These are phyloP conservation scores for Mortierella sp. DNA, from an alignment of 371 early-diverging fungal genomes.

Conservation along the genomic window DNA sequence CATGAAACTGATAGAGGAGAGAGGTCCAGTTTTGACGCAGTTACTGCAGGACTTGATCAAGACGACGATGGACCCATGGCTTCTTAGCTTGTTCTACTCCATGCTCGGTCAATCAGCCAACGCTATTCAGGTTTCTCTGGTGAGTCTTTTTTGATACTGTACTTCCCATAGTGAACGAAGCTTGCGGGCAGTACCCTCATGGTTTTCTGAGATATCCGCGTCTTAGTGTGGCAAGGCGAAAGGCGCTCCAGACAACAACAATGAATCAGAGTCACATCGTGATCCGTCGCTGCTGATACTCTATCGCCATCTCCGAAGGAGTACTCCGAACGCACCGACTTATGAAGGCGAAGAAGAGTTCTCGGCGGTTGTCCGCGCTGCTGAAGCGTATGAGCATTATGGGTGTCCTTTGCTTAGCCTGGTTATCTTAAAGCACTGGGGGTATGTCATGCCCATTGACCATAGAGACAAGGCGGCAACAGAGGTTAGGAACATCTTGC, in stretches of 20 bases:
- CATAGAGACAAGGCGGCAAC: constrained; percentile 6
- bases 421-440: constrained; percentile 64
- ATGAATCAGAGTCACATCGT: constrained; percentile 22
- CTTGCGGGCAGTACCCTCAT: too few relatives aligned
- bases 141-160: too few relatives aligned
- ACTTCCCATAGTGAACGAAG: too few relatives aligned
- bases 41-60: constrained; percentile 58
- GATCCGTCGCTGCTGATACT: constrained; percentile 85
- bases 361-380: constrained; percentile 67
- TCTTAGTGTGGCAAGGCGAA: constrained; percentile 18
- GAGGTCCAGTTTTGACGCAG: constrained; percentile 59
- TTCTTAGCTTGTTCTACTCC: constrained; percentile 73
- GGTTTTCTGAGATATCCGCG: too few relatives aligned
- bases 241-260: background rate
- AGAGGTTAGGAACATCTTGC: constrained; percentile 22
- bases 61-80: constrained; percentile 78
- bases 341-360: constrained; percentile 64
- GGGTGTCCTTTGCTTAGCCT: constrained; percentile 82
- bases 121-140: constrained; percentile 74
- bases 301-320: constrained; percentile 74
- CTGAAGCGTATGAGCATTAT: constrained; percentile 77
- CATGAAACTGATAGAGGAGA: constrained; percentile 41
- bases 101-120: constrained; percentile 71
- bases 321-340: constrained; percentile 20
- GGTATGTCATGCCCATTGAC: constrained; percentile 44